Conservation (phyloP, 176 grass and related monocot species). For the Oryza nivara region DNA sequence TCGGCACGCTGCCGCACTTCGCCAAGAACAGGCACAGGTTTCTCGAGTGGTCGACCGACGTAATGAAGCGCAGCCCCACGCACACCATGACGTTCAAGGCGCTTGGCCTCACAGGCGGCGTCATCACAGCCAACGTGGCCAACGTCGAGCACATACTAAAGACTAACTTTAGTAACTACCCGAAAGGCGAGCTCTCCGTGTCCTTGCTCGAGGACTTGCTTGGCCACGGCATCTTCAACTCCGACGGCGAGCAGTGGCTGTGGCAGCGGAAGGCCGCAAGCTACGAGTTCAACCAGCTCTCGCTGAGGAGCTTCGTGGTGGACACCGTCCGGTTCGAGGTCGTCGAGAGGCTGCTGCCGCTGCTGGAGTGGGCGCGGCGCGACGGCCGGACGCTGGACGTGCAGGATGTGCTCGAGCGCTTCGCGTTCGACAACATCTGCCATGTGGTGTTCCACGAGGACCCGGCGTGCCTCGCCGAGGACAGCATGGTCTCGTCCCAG, state of each 20-base stretch:
- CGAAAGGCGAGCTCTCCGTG: constrained; percentile 46
- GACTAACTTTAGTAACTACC: constrained; percentile 64
- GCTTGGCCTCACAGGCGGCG: constrained; percentile 33
- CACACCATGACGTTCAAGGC: constrained; percentile 59
- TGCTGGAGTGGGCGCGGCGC: constrained; percentile 25
- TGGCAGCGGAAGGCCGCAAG: constrained; percentile 70
- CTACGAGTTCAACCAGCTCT: constrained; percentile 64
- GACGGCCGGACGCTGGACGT: constrained; percentile 42
- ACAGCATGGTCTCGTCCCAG: neutral
- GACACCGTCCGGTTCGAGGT: constrained; percentile 46
- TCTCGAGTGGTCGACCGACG: constrained; percentile 59
- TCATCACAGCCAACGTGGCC: constrained; percentile 58
- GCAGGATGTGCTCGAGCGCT: constrained; percentile 65
- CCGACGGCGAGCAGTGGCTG: constrained; percentile 60
- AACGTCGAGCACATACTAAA: constrained; percentile 67
- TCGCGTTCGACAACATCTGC: constrained; percentile 78
- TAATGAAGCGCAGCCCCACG: constrained; percentile 48
- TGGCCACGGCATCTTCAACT: constrained; percentile 64
- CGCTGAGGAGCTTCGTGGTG: constrained; percentile 49
- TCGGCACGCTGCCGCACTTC: constrained; percentile 57
- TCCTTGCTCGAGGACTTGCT: constrained; percentile 64
- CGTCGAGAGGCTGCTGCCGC: constrained; percentile 49
- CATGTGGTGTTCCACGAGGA: constrained; percentile 63
- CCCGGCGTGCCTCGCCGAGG: constrained; percentile 51
- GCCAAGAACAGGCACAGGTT: constrained; percentile 57